phyloP scores from a whole-genome alignment of 192 early-diverging fungal genomes.

The Entrophospora sp. region DNA sequence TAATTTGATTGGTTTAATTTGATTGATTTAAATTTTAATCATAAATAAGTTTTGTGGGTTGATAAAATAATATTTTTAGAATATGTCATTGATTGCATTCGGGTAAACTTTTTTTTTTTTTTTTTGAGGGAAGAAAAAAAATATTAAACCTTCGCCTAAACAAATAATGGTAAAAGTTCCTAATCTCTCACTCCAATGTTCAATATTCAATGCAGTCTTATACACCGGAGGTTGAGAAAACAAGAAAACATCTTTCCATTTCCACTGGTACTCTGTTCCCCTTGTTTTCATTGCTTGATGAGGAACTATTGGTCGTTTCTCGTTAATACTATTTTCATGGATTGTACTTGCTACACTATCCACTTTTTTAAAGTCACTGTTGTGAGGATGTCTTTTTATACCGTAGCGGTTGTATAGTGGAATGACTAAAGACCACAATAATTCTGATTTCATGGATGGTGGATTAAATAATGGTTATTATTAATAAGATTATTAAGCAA shows the following conservation, averaged over 20 bases:
- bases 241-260: conserved; percentile 8
- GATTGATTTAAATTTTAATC: no score
- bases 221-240: conserved; percentile 2
- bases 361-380: neutral
- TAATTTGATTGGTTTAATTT: neutral
- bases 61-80: neutral
- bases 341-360: neutral
- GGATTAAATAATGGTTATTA: no score
- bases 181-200: conserved; percentile 30
- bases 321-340: neutral
- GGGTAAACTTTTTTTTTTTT: neutral
- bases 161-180: conserved; percentile 28
- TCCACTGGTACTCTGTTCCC: conserved; percentile 17
- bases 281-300: conserved; percentile 9
- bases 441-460: no score
- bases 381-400: neutral
- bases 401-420: neutral
- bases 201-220: conserved; percentile 30
- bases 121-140: no score
- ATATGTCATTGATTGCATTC: conserved; percentile 7
- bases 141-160: conserved; percentile 28
- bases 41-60: neutral
- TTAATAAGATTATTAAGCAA: no score
- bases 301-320: neutral
- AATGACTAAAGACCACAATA: neutral